Base-by-base conservation (phyloP, 805 yeast species). In the Scheffersomyces spartinae region DNA sequence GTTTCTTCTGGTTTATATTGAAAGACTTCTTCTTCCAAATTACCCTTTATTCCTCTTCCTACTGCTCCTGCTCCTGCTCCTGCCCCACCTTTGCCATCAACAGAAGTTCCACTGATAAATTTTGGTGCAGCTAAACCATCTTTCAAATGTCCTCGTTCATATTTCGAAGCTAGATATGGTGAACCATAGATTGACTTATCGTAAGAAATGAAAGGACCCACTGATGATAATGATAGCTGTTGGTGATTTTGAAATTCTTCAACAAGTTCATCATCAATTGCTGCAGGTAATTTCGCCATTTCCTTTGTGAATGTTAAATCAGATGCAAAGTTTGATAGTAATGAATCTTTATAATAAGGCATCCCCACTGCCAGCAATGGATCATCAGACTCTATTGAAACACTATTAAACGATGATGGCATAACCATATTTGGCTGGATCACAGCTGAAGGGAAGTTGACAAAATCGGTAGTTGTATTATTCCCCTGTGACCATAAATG, bases 321-420 rank as follows among this genome's bases (percentile, higher is more conserved):
- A 1, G 63, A 43, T 0, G 88, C 79, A 84, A 86, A 88, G 9
- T 82, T 76, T 1, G 95, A 84, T 6, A 86, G 57, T 10, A 91
- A 61, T 28, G 67, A 67, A 21, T 78, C 81, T 28, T 72, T 72
- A 47, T 84, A 91, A 40, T 75, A 83, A 0, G 98, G 97, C 69
- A 91, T 55, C 7, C 95, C 96, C 2, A 91, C 60, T 2, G 71
- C 44, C 24, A 74, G 76, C 29, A 88, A 59, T 0, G 95, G 85
- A 20, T 62, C 61, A 32, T 77, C 74, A 4, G 63, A 45, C 3
- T 38, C 24, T 21, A 43, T 31, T 31, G 36, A 2, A 50, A 45
- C 13, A 31, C 38, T 29, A 30, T 41, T 31, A 38, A 38, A 44
- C 42, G 43, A 61, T 45, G 32, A 42, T 23, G 36, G 49, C 9